Percentiles rank a stretch among this genome's conserved stretches.
phyloP scores from a whole-genome alignment of 768 basidiomycete species.

The Trametes villosa region DNA sequence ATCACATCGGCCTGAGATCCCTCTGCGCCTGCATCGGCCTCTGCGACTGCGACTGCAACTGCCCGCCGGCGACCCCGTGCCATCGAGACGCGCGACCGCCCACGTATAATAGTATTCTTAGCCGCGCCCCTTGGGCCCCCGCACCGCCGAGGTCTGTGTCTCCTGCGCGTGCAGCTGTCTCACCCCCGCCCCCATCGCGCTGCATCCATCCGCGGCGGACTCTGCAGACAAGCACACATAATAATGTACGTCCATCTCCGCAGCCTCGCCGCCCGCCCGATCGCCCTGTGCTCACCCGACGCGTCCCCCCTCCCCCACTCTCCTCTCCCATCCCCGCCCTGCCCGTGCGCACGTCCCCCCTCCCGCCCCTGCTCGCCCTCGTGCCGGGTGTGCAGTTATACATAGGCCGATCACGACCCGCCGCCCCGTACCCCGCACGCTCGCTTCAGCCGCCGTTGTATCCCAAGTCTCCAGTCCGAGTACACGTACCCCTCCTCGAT shows the following conservation, averaged over 20 bases:
- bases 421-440: not conserved
- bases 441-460: constrained; percentile 1
- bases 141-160: not conserved
- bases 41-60: no score
- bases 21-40: no score
- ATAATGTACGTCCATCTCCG: not conserved
- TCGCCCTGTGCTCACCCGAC: not conserved
- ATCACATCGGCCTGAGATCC: no score
- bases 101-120: not conserved
- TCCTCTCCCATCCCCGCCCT: not conserved
- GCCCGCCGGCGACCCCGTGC: no score
- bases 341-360: not conserved
- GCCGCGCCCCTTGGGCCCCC: not conserved
- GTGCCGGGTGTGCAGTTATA: not conserved
- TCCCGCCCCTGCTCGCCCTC: not conserved
- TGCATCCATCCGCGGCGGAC: not conserved
- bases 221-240: not conserved
- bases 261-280: not conserved
- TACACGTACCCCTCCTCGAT: not conserved
- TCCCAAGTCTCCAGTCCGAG: not conserved
- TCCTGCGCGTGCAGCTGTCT: not conserved
- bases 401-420: not conserved
- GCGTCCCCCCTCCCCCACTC: not conserved
- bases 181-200: not conserved
- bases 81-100: not conserved